Evolutionary conservation across 768 basidiomycete species (phyloP), one percentile per base, ranked within the genome.

Genomic region (Collybiopsis confluens): DNA sequence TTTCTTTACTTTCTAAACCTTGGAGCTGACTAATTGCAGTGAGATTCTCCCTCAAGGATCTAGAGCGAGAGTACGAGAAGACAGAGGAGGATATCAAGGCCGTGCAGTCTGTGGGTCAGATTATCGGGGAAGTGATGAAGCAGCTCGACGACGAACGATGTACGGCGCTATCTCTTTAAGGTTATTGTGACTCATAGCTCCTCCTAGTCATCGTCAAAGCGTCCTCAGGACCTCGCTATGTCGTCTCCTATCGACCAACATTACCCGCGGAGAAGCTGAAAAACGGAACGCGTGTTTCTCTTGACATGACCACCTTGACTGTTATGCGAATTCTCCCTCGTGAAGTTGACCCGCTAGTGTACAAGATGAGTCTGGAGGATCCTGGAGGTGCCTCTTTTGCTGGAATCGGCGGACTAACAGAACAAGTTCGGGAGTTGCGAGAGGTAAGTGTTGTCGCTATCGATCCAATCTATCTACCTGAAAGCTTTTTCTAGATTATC

Each of bases 61-160:
- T 98, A 10, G 89, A 95, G 67, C 88, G 88, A 62, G 88, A 86
- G 42, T 98, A 83, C 64, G 91, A 85, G 61, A 94, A 96, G 78
- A 96, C 93, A 0, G 97, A 99, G 70, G 94, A 99, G 24, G 96
- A 99, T 63, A 96, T 99, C 72, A 98, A 98, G 72, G 97, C 97
- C 40, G 87, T 99, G 15, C 97, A 99, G 67, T 95, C 92, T 7
- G 97, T 98, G 13, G 97, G 97, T 27, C 97, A 99, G 73, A 98
- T 99, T 59, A 96, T 99, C 52, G 97, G 93, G 57, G 97, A 99
- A 73, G 92, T 99, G 54, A 88, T 98, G 85, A 98, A 98, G 71
- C 95, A 99, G 68, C 74, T 99, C 9, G 97, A 98, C 63, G 93
- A 97, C 58, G 96, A 98, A 70, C 80, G 97, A 70, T 98, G 96